Conservation (phyloP, 805 yeast genomes). For the Candida krabiensis region DNA sequence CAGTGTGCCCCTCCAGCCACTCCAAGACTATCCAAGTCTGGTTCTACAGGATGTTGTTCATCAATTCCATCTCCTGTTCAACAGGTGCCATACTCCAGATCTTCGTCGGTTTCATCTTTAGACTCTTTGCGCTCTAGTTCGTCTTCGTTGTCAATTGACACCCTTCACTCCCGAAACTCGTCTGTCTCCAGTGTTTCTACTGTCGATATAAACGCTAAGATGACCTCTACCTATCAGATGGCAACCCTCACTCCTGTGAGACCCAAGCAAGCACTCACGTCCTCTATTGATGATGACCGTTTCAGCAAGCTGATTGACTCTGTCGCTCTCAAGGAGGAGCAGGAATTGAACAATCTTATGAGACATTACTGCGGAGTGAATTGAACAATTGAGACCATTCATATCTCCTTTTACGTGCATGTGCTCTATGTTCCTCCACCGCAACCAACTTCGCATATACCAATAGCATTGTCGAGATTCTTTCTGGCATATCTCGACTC, state of each 20-base stretch:
- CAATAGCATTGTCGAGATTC: no score
- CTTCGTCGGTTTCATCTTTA: slow-evolving; percentile 21
- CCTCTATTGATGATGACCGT: slow-evolving; percentile 21
- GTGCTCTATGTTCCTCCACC: no score
- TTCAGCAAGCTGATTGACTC: slow-evolving; percentile 30
- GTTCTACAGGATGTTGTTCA: not conserved
- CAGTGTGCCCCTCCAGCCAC: slow-evolving; percentile 3
- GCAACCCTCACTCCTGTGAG: slow-evolving; percentile 3
- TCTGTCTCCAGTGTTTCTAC: slow-evolving; percentile 29
- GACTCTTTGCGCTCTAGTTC: slow-evolving; percentile 15
- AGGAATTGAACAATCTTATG: slow-evolving; percentile 32
- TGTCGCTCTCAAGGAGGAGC: slow-evolving; percentile 35
- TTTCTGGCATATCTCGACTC: no score
- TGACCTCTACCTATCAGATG: slow-evolving; percentile 10
- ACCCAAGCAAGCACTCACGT: slow-evolving; percentile 4
- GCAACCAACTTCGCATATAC: no score
- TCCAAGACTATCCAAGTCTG: slow-evolving; percentile 1
- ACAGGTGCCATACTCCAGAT: slow-evolving; percentile 16
- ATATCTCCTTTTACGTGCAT: no score
- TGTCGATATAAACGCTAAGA: slow-evolving; percentile 7
- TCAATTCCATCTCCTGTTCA: slow-evolving; percentile 2
- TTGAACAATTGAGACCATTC: slow-evolving; percentile 3
- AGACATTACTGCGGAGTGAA: slow-evolving; percentile 33
- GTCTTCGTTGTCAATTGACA: slow-evolving; percentile 12
- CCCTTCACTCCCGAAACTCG: slow-evolving; percentile 31